phyloP scores from a whole-genome alignment of 2,329 filamentous ascomycete species.

The Blastomyces parvus region DNA sequence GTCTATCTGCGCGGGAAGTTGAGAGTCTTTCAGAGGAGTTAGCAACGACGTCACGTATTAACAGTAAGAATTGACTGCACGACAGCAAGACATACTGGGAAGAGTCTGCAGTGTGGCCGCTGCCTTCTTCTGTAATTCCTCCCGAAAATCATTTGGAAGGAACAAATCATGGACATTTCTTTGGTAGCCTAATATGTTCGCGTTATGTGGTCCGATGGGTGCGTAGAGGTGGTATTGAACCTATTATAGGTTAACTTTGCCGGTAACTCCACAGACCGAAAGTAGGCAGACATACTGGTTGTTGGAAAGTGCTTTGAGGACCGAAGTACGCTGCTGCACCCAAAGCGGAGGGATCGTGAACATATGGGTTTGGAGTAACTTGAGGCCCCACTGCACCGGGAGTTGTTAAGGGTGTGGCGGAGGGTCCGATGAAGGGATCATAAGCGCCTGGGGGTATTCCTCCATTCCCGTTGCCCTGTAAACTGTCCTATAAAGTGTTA shows the following conservation, averaged over 20 bases:
- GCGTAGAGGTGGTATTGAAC: conserved; percentile 91
- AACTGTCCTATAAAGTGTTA: conserved; percentile 21
- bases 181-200: conserved; percentile 76
- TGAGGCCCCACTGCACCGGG: conserved; percentile 32
- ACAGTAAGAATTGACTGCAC: not conserved
- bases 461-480: conserved; percentile 42
- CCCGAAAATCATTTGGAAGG: conserved; percentile 71
- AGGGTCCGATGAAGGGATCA: conserved; percentile 56
- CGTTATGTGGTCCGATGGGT: conserved; percentile 70
- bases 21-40: conserved; percentile 42
- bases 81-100: conserved; percentile 48
- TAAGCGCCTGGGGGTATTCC: conserved; percentile 44
- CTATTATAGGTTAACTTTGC: conserved; percentile 29
- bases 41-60: not conserved
- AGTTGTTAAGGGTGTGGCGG: conserved; percentile 43
- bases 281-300: conserved; percentile 45
- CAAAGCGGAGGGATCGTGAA: conserved; percentile 56
- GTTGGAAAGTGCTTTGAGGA: conserved; percentile 48
- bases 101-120: conserved; percentile 79
- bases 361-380: conserved; percentile 63
- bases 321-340: conserved; percentile 58
- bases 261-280: conserved; percentile 15
- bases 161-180: conserved; percentile 85
- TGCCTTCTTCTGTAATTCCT: conserved; percentile 80
- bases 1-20: conserved; percentile 65